Base-by-base conservation (phyloP, 768 basidiomycete genomes). In the Suillus ampliporus region DNA sequence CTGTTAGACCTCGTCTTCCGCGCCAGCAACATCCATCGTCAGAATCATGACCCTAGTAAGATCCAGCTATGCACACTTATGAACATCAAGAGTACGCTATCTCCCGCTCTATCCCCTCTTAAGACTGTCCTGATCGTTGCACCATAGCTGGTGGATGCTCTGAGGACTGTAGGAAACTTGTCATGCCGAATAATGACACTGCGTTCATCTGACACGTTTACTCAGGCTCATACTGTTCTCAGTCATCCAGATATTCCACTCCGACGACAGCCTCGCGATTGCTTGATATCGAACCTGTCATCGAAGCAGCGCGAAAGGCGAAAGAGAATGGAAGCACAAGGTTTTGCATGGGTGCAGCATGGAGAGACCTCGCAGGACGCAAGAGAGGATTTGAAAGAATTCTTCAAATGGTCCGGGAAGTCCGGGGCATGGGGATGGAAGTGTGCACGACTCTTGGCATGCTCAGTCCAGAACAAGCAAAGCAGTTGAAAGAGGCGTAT, bases 271-370 rank as follows among this genome's bases (percentile, higher is more conserved):
- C 97, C 34, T 93, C 93, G 17, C 87, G 87, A 60, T 80, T 99
- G 48, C 83, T 97, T 14, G 91, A 96, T 52, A 79, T 98, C 54
- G 95, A 94, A 69, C 95, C 96, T 19, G 97, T 99, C 17, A 79
- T 99, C 10, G 90, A 91, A 69, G 97, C 95, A 34, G 97, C 97
- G 23, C 86, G 93, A 14, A 90, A 91, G 72, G 97, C 97, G 28
- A 99, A 97, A 73, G 96, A 83, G 67, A 99, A 98, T 74, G 97
- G 97, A 38, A 95, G 94, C 74, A 99, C 97, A 21, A 84, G 97
- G 31, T 99, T 99, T 79, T 99, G 97, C 76, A 99, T 98, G 97
- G 97, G 97, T 62, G 96, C 97, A 5, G 97, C 97, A 6, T 99
- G 97, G 97, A 83, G 97, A 66, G 97, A 97, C 73, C 85, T 98